phyloP scores from a whole-genome alignment of 352 stramenopile genomes.

The Lagenidium giganteum region DNA sequence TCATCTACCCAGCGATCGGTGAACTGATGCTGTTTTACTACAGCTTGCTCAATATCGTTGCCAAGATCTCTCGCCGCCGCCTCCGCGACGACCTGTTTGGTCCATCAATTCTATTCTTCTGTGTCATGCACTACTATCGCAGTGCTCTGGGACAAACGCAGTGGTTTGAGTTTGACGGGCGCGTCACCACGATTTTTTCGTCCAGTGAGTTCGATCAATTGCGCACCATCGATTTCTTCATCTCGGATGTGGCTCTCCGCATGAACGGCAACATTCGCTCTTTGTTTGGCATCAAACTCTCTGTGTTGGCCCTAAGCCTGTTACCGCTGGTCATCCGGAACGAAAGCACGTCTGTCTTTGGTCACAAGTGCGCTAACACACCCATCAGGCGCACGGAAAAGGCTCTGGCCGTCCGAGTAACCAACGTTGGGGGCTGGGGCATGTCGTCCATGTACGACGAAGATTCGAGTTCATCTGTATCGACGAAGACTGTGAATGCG shows the following conservation, averaged over 20 bases:
- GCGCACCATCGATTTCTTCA: conserved; percentile 31
- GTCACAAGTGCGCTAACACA: too few relatives aligned
- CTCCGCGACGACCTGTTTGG: conserved; percentile 29
- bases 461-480: background rate
- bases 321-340: conserved; percentile 24
- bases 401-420: conserved; percentile 3
- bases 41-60: conserved; percentile 41
- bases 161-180: conserved; percentile 17
- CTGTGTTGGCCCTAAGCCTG: conserved; percentile 26
- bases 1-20: conserved; percentile 35
- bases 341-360: conserved; percentile 3
- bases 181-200: conserved; percentile 21
- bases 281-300: conserved; percentile 40
- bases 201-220: conserved; percentile 24
- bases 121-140: conserved; percentile 26
- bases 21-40: conserved; percentile 36
- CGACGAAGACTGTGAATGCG: background rate
- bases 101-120: conserved; percentile 32
- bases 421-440: conserved; percentile 13
- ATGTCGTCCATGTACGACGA: conserved; percentile 3
- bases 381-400: conserved; percentile 1
- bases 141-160: conserved; percentile 9
- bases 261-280: conserved; percentile 26
- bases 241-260: conserved; percentile 15
- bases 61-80: conserved; percentile 26